These are phyloP conservation scores for Chlamydomonas sp. DNA, from an alignment of 139 green algal species.

Conservation along the genomic window DNA sequence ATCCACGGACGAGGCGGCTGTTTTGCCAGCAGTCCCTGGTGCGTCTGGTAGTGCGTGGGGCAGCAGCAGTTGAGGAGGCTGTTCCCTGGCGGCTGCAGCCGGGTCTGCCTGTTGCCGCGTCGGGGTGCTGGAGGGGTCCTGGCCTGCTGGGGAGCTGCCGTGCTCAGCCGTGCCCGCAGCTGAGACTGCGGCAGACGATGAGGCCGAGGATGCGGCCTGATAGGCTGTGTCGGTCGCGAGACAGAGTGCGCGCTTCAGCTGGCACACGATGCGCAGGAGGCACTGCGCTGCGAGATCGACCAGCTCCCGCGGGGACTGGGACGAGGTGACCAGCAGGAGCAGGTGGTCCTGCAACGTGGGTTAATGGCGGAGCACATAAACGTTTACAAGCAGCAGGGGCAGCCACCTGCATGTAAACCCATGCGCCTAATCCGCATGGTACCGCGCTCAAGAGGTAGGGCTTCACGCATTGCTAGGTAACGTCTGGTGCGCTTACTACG, in stretches of 20 bases:
- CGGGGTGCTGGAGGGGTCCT: too few species aligned
- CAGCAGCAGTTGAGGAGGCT: conserved; percentile 1
- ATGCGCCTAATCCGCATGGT: too few species aligned
- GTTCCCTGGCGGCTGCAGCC: neutral
- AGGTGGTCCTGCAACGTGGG: conserved; percentile 10
- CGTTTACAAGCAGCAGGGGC: neutral
- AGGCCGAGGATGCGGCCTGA: neutral
- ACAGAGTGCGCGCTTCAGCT: conserved; percentile 44
- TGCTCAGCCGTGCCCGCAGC: too few species aligned
- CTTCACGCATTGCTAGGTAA: neutral
- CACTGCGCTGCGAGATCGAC: neutral
- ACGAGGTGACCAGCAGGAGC: neutral
- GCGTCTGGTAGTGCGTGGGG: conserved; percentile 22
- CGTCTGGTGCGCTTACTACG: conserved; percentile 8
- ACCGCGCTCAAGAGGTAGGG: neutral
- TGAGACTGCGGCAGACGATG: too few species aligned
- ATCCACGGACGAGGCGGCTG: neutral
- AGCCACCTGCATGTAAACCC: too few species aligned
- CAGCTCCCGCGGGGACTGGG: neutral
- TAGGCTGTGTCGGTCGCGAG: conserved; percentile 39
- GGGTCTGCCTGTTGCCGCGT: too few species aligned
- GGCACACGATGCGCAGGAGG: conserved; percentile 44
- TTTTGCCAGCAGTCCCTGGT: neutral
- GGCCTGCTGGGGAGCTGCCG: too few species aligned
- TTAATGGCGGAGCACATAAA: neutral